phyloP scores from a whole-genome alignment of 148 eudicot species.

The Rhododendron ovatum region DNA sequence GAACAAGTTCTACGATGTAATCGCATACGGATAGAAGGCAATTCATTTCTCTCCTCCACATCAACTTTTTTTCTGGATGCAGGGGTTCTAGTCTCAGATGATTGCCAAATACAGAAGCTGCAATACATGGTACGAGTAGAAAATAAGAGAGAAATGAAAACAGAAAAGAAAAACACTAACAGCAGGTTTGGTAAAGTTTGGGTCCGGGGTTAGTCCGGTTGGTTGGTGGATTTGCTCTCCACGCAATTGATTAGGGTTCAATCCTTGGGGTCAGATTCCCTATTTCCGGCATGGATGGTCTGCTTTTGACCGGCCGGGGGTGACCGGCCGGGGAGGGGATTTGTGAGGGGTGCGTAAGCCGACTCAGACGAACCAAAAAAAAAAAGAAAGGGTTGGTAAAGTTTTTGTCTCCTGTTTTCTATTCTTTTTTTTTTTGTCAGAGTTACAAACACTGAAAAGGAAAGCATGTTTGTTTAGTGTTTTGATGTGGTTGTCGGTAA shows the following conservation, averaged over 20 bases:
- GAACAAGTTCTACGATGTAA: conserved; percentile 64
- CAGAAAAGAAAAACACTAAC: not conserved
- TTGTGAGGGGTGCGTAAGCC: not conserved
- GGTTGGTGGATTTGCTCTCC: too few species aligned
- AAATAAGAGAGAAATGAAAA: not conserved
- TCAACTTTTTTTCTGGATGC: conserved; percentile 68
- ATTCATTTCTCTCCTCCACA: conserved; percentile 97
- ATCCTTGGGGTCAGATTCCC: too few species aligned
- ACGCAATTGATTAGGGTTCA: too few species aligned
- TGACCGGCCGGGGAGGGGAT: too few species aligned
- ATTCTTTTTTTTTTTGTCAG: not conserved
- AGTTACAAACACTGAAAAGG: not conserved
- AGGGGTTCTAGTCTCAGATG: conserved; percentile 83
- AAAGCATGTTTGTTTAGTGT: not conserved
- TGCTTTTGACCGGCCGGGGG: too few species aligned
- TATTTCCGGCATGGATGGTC: too few species aligned
- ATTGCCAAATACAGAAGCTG: conserved; percentile 91
- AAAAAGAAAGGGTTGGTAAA: not conserved
- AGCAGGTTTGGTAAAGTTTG: not conserved
- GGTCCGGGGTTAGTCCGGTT: too few species aligned
- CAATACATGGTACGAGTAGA: not conserved
- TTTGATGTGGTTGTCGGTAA: not conserved
- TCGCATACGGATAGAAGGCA: conserved; percentile 92
- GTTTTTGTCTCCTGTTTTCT: not conserved
- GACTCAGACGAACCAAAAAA: not conserved